Evolutionary conservation across 2,329 filamentous ascomycete species (phyloP), one percentile per base, ranked within the genome.

Genomic region (Colletotrichum tropicale): DNA sequence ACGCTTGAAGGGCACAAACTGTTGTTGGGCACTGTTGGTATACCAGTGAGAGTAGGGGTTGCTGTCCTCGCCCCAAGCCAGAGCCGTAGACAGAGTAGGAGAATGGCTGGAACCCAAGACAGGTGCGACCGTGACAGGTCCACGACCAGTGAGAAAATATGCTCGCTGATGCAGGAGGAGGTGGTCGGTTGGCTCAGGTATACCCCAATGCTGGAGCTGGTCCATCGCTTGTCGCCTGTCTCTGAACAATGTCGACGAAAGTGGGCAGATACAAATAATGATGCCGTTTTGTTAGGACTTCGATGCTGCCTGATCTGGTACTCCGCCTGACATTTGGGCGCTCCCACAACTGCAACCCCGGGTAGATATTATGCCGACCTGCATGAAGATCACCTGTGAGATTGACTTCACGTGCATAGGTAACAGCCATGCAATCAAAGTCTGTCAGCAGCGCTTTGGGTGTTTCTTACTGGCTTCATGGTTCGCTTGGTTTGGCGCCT

Each of bases 1-100:
- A 48, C 1, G 6, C 5, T 48, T 1, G 43, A 0, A 0, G 0
- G 6, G 43, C 0, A 48, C 43, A 3, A 48, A 48, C 43, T 13
- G 43, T 0, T 48, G 43, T 4, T 48, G 43, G n/a, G 13, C 10
- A 8, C 43, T 21, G 3, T 48, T 48, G 43, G 1, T 48, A 48
- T 48, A 48, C 43, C 43, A 48, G 3, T 21, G n/a, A 21, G 43
- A n/a, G n/a, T 48, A 48, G 18, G 18, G 43, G 3, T 48, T 48
- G 10, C 10, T 48, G 6, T 13, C 0, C 6, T 9, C 9, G 1
- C 3, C 43, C 38, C 5, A 21, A 7, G 6, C 10, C 0, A 48
- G 43, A 0, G 0, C 1, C 43, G 43, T 7, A 1, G 43, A 48
- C 18, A 12, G 5, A 7, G 0, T 4, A 21, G 3, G 13, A 7